phyloP scores from a whole-genome alignment of 257 asterid genomes.

The Penstemon barbatus region DNA sequence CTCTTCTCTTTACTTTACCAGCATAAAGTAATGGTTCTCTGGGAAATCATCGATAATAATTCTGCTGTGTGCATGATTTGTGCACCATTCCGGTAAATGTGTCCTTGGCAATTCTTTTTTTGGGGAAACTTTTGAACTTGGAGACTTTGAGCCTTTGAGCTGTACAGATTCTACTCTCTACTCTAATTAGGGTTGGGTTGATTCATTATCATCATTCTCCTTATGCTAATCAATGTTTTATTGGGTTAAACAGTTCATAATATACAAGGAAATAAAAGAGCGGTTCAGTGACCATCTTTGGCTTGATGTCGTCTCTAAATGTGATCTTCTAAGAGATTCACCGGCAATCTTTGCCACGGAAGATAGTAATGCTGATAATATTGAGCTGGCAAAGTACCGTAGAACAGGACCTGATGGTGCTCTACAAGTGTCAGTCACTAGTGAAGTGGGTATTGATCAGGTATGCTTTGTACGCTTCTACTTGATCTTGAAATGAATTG shows the following conservation, averaged over 20 bases:
- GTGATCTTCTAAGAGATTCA: constrained; percentile 69
- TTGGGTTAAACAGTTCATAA: constrained; percentile 56
- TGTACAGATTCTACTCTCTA: constrained; percentile 9
- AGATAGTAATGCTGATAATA: constrained; percentile 50
- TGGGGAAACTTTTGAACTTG: constrained; percentile 5
- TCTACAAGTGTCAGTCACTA: constrained; percentile 66
- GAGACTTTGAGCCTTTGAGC: constrained; percentile 13
- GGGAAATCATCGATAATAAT: not conserved
- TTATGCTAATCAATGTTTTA: constrained; percentile 9
- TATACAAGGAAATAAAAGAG: constrained; percentile 83
- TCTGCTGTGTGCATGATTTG: not conserved
- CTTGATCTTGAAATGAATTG: constrained; percentile 23
- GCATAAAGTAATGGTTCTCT: not conserved
- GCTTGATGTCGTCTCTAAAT: constrained; percentile 92
- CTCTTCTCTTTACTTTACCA: not conserved
- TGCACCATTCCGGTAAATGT: not conserved
- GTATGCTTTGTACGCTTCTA: constrained; percentile 37
- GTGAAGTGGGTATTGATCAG: constrained; percentile 67
- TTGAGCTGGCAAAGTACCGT: constrained; percentile 73
- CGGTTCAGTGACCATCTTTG: constrained; percentile 85
- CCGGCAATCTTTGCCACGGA: constrained; percentile 73
- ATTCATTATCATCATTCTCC: constrained; percentile 17
- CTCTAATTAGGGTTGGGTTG: constrained; percentile 7
- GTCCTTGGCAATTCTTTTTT: not conserved
- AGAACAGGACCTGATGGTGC: constrained; percentile 90